A percentile compares a stretch with the other conserved stretches of the same genome.
phyloP scores from a whole-genome alignment of 2,329 filamentous ascomycete genomes.

The Daldinia sp. region DNA sequence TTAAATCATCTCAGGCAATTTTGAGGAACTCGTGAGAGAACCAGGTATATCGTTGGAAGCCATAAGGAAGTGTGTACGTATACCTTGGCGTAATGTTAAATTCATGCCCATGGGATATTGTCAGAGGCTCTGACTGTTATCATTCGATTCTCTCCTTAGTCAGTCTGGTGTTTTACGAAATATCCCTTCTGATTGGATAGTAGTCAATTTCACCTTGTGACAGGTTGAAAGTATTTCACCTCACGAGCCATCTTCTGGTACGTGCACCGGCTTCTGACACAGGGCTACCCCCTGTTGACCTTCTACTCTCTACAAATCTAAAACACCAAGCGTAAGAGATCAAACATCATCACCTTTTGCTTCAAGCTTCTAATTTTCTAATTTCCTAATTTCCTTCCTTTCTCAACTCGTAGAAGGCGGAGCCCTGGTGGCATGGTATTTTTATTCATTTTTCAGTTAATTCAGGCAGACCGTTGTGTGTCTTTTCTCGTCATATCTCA shows the following conservation, averaged over 20 bases:
- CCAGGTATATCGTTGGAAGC: constrained; percentile 1
- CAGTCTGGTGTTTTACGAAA: constrained; percentile 34
- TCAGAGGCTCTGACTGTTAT: constrained; percentile 43
- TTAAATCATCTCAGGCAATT: neutral
- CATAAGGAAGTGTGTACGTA: neutral
- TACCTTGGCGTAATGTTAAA: constrained; percentile 1
- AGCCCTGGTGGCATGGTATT: constrained; percentile 35
- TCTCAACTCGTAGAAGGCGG: constrained; percentile 30
- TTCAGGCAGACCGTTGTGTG: constrained; percentile 40
- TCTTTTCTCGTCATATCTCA: constrained; percentile 22
- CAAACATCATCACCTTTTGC: constrained; percentile 33
- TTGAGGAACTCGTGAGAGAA: neutral
- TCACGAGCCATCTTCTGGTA: constrained; percentile 31
- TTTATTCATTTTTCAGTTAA: constrained; percentile 42
- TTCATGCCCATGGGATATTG: constrained; percentile 23
- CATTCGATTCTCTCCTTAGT: constrained; percentile 39
- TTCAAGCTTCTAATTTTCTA: constrained; percentile 21
- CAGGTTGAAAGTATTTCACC: constrained; percentile 23
- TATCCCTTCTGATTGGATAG: constrained; percentile 35
- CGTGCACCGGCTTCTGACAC: constrained; percentile 22
- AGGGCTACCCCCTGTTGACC: constrained; percentile 21
- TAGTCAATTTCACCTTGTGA: constrained; percentile 16
- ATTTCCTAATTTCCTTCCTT: constrained; percentile 18
- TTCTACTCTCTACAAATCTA: constrained; percentile 42
- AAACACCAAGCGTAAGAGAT: constrained; percentile 49